phyloP scores from a whole-genome alignment of 306 rosid genomes.

The Pyrus betulifolia region DNA sequence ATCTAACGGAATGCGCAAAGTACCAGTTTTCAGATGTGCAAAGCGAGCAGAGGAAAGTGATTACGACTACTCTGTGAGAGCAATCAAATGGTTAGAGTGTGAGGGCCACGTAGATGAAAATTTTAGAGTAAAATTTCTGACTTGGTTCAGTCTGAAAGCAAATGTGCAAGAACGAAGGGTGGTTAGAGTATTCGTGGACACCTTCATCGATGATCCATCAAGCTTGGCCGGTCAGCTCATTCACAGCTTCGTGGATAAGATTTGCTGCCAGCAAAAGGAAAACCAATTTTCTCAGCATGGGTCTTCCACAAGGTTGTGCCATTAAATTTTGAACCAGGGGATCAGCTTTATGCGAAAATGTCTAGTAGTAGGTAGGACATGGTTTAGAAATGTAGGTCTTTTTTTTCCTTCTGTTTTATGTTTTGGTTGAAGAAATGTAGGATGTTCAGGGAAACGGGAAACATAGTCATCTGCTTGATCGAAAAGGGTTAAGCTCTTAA shows the following conservation, averaged over 20 bases:
- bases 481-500: background rate
- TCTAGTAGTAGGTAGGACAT: constrained; percentile 3
- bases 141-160: constrained; percentile 97
- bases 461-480: background rate
- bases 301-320: constrained; percentile 32
- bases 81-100: constrained; percentile 63
- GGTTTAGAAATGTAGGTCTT: background rate
- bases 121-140: constrained; percentile 78
- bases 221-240: constrained; percentile 83
- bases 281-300: constrained; percentile 16
- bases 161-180: constrained; percentile 69
- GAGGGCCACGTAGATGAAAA: constrained; percentile 57
- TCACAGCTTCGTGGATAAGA: constrained; percentile 68
- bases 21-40: constrained; percentile 23
- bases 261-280: constrained; percentile 44
- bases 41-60: constrained; percentile 50
- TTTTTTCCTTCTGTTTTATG: background rate
- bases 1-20: constrained; percentile 31
- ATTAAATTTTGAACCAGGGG: constrained; percentile 15
- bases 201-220: constrained; percentile 71
- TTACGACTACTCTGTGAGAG: constrained; percentile 74
- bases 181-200: constrained; percentile 73
- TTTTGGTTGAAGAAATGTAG: background rate
- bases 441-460: background rate
- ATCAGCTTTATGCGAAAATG: background rate